Evolutionary conservation across 768 basidiomycete species (phyloP), one percentile per base, ranked within the genome.

Genomic region (Butyriboletus loyo): DNA sequence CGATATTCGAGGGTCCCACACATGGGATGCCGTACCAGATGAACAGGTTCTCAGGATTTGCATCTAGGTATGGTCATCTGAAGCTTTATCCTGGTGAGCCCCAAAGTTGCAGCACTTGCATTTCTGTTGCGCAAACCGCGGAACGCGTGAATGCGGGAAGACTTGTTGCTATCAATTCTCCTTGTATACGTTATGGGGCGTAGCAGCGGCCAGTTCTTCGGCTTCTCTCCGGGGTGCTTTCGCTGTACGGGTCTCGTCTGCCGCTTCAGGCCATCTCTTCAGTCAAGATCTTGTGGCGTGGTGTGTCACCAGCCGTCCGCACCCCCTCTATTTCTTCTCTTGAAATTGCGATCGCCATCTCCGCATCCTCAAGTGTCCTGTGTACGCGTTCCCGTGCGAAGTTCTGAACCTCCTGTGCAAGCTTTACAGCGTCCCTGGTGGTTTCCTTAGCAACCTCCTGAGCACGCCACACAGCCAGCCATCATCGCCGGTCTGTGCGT

Each of bases 151-250:
- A 73, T 62, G 7, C 73, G 59, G 11, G 72, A 72, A 1, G 72
- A 73, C 49, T 73, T 73, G 35, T 72, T 70, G n/a, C 68, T 66
- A 6, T 69, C 72, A 36, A 2, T 61, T 64, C 17, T 72, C 67
- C 11, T 28, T 56, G 34, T 65, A 67, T 43, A 58, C 57, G 14
- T 65, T 34, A 1, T 51, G 56, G 5, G n/a, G 53, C 46, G 67
- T 67, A 4, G 54, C 54, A 0, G 52, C 56, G 4, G 46, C 49
- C n/a, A 59, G 19, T 22, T 63, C 55, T 25, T 64, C 59, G 0
- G 58, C 61, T 5, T 57, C 59, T 25, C 50, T 30, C 40, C 43
- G 56, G 2, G 65, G 63, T n/a, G 53, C 48, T 2, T 10, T 40
- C 13, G 65, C 65, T 22, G 42, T 55, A 10, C 10, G 35, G 1